phyloP scores from a whole-genome alignment of 306 rosid species.

The Cajanus cajan region DNA sequence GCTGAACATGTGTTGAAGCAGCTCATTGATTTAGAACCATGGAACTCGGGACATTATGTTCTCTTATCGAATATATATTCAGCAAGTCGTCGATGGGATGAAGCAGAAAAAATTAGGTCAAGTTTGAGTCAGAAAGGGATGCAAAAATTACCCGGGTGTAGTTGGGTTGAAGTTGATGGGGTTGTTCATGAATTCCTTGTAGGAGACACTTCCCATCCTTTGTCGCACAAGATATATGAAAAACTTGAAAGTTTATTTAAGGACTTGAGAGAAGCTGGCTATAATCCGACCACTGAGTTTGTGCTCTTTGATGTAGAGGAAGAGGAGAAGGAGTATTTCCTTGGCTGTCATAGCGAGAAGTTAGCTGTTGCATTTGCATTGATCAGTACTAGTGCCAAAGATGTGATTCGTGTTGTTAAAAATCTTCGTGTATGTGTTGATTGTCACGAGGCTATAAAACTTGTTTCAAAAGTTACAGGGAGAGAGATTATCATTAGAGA shows the following conservation, averaged over 20 bases:
- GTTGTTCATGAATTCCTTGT: constrained; percentile 66
- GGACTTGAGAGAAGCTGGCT: constrained; percentile 66
- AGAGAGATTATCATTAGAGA: constrained; percentile 64
- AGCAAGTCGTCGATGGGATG: constrained; percentile 56
- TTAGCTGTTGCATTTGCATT: constrained; percentile 74
- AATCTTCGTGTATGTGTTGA: constrained; percentile 76
- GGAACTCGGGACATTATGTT: constrained; percentile 77
- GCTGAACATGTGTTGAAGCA: constrained; percentile 60
- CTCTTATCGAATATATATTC: constrained; percentile 76
- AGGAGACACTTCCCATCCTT: constrained; percentile 63
- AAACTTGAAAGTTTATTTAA: constrained; percentile 54
- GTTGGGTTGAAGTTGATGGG: constrained; percentile 74
- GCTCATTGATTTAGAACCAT: constrained; percentile 71
- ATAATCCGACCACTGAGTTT: constrained; percentile 70
- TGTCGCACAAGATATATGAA: constrained; percentile 56
- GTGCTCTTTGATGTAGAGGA: constrained; percentile 74
- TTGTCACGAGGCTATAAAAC: constrained; percentile 75
- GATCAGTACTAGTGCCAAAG: constrained; percentile 39
- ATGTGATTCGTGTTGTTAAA: constrained; percentile 63
- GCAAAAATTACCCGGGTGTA: constrained; percentile 61
- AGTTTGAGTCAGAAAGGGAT: constrained; percentile 55
- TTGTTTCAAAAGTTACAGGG: constrained; percentile 53
- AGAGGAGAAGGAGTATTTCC: constrained; percentile 71
- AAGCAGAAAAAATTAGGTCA: constrained; percentile 61
- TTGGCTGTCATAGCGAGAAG: constrained; percentile 74